Base-by-base conservation (phyloP, 176 grass and related monocot species). In the Neostapfia colusana region DNA sequence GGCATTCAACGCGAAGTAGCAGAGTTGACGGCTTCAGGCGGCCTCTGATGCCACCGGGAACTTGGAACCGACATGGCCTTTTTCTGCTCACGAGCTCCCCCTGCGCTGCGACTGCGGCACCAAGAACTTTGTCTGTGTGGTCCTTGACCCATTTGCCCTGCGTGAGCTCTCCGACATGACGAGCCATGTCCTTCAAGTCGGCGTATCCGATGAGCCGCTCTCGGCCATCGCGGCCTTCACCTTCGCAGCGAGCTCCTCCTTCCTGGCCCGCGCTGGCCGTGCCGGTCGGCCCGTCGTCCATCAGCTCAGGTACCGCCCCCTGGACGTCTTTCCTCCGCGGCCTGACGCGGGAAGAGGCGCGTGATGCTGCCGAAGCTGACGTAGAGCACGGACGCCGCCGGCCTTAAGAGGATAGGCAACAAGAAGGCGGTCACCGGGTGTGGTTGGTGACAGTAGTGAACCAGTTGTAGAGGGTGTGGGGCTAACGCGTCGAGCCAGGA, bases 201-300 rank as follows among this genome's bases (percentile, higher is more conserved):
- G n/a, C 6, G 36, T n/a, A n/a, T 59, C 20, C 36, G 89, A 91
- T n/a, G 89, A 91, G 11, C 89, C 89, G 15, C 63, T 85, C n/a
- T 65, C 53, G 0, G 57, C n/a, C 73, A 88, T 82, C 2, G 89
- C 85, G 1, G 48, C 74, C 18, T 14, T 70, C 5, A 46, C 62
- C 38, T 11, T 69, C 12, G 27, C 23, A 1, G 75, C 78, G 34
- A 91, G 68, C 71, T 74, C 78, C 74, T 54, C 65, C 15, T 64
- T 78, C 70, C 54, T 79, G 4, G 35, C 65, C 26, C 82, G 60
- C 40, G n/a, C 67, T 44, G 21, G 24, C 73, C 7, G 46, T 9
- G 1, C 67, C 82, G 1, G 67, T 24, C 0, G 67, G 18, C 4
- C 76, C 82, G 0, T 78, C 71, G 16, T 69, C 85, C 89, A 91